Base-by-base conservation (phyloP, 202 grass and related monocot genomes). In the Setaria viridis region DNA sequence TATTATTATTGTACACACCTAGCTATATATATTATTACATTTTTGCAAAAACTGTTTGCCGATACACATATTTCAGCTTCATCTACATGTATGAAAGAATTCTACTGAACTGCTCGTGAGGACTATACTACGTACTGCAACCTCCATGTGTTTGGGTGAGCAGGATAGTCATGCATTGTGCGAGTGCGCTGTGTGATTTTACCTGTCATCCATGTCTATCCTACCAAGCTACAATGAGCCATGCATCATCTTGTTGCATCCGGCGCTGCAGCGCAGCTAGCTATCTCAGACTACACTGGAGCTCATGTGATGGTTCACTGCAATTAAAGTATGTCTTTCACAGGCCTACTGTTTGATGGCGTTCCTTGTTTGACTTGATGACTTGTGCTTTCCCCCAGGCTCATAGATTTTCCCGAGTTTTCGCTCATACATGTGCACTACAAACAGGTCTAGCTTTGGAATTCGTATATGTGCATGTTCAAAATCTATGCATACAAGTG, bases 231-330 rank as follows among this genome's bases (percentile, higher is more conserved):
- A 67, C 54, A 60, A 55, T 16, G 39, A 6, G 13, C 53, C 9
- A 73, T 41, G 25, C 39, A 41, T 41, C 69, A 17, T 20, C 43
- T 74, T 50, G 81, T 62, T 74, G 41, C 80, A 62, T 73, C 13
- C 41, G 16, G 21, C 66, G 49, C 13, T 30, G 64, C 34, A 54
- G 48, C 54, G 39, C 32, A 51, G 9, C 11, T 30, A 51, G 12
- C 48, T 54, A 20, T 50, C 10, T 72, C 21, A 54, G 51, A 56
- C 20, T 21, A 20, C 2, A 69, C 39, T 85, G 39, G 62, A 57
- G 50, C 49, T 77, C 39, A 33, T 70, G 73, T 69, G 73, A 85
- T 57, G 37, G 67, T 56, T 85, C 62, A 21, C 83, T 69, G 83
- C 53, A 35, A 66, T 8, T 39, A 66, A 46, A 8, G 72, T n/a